These are phyloP conservation scores for Calophaca sinica DNA, from an alignment of 306 rosid genomes.

Conservation along the genomic window DNA sequence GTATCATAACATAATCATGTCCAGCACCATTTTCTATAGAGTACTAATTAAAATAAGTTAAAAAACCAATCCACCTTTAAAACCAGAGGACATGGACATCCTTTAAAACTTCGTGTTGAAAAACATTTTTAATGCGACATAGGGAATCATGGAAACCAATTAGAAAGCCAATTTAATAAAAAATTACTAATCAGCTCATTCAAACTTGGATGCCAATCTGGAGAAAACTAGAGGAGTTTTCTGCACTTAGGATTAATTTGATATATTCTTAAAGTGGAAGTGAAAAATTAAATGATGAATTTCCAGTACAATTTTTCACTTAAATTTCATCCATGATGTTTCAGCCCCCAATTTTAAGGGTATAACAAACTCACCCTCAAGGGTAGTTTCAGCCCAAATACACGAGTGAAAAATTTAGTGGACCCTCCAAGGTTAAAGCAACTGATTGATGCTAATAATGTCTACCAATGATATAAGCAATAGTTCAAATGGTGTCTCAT, in stretches of 20 bases:
- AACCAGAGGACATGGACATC: too few species aligned
- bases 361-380: too few species aligned
- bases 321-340: background rate
- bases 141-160: conserved; percentile 29
- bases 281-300: background rate
- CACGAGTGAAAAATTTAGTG: conserved; percentile 3
- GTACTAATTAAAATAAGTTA: conserved; percentile 1
- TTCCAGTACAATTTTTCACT: background rate
- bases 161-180: background rate
- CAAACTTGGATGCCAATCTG: conserved; percentile 28
- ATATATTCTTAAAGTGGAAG: conserved; percentile 19
- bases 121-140: background rate
- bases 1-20: background rate
- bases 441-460: conserved; percentile 15
- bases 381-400: conserved; percentile 18
- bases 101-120: background rate
- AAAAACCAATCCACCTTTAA: conserved; percentile 8
- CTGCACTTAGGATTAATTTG: background rate
- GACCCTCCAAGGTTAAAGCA: background rate
- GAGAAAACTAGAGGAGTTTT: conserved; percentile 24
- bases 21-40: background rate
- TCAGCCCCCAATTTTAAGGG: too few species aligned
- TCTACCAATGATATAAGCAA: conserved; percentile 21
- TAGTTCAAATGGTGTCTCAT: conserved; percentile 5
- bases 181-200: conserved; percentile 18